Percentiles rank a stretch among this genome's conserved stretches.
Evolutionary conservation across 768 basidiomycete genomes (phyloP).

Genomic region (Psilocybe sp.): DNA sequence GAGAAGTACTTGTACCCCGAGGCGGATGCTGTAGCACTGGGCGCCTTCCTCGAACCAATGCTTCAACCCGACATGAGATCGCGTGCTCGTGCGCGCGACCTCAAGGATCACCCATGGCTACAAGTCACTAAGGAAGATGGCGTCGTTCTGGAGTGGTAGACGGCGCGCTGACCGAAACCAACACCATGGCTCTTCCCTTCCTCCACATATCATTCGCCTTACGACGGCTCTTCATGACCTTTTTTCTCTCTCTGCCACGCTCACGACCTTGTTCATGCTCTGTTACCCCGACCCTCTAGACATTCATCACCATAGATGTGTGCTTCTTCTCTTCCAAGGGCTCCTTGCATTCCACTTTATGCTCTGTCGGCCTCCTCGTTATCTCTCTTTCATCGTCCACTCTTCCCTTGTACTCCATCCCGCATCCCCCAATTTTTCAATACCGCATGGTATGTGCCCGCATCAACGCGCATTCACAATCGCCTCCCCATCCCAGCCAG

Average conservation of each 20-base stretch:
- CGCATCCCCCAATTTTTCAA: no score
- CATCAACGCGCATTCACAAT: no score
- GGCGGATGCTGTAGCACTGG: constrained; percentile 54
- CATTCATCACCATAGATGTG: constrained; percentile 12
- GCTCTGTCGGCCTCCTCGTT: neutral
- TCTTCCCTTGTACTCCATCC: no score
- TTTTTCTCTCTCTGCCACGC: neutral
- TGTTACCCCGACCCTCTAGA: constrained; percentile 8
- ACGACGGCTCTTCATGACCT: neutral
- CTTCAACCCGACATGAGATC: constrained; percentile 64
- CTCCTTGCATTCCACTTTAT: neutral
- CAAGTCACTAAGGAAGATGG: constrained; percentile 37
- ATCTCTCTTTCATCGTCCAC: constrained; percentile 1
- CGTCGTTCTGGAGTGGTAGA: constrained; percentile 42
- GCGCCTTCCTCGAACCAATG: constrained; percentile 75
- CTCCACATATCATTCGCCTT: neutral
- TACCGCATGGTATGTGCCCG: no score
- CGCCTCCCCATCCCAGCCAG: neutral
- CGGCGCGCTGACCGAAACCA: neutral
- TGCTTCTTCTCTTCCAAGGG: neutral
- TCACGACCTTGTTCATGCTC: constrained; percentile 3
- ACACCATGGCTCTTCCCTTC: neutral
- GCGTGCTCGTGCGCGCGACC: constrained; percentile 68
- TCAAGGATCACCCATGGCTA: constrained; percentile 78
- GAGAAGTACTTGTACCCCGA: constrained; percentile 83